phyloP scores from a whole-genome alignment of 116 monocot species.

The Cymodocea nodosa region DNA sequence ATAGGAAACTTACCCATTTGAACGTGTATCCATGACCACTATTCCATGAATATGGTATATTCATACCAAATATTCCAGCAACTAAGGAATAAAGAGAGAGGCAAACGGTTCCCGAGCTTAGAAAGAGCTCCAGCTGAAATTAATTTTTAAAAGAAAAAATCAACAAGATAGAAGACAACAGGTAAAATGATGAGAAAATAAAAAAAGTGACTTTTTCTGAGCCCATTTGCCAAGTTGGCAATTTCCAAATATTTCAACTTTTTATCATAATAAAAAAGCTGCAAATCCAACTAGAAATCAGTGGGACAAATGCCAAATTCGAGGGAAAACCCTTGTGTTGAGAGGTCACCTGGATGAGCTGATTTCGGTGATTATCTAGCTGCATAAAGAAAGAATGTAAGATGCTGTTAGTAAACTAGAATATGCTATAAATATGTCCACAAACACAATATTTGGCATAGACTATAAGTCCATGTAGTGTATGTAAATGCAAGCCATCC shows the following conservation, averaged over 20 bases:
- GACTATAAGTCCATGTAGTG: no score
- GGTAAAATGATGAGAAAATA: background rate
- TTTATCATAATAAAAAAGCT: background rate
- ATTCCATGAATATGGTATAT: conserved; percentile 77
- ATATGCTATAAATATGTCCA: background rate
- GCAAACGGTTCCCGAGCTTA: conserved; percentile 66
- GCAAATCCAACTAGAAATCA: background rate
- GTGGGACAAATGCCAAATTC: no score
- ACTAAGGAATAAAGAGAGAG: conserved; percentile 65
- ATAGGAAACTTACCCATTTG: conserved; percentile 39
- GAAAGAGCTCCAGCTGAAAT: conserved; percentile 66
- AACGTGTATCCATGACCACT: conserved; percentile 31
- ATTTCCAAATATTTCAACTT: no score
- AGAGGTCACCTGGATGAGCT: conserved; percentile 69
- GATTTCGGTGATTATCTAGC: conserved; percentile 97
- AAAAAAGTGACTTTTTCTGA: background rate
- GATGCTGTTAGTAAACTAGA: conserved; percentile 1
- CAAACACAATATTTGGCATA: conserved; percentile 1
- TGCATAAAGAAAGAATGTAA: conserved; percentile 30
- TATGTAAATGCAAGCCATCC: no score
- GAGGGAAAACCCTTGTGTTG: no score
- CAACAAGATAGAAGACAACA: background rate
- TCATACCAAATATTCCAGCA: conserved; percentile 87
- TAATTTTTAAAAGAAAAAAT: background rate
- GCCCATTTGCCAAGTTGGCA: no score